Conservation (phyloP, 352 stramenopile species). For the Phytophthora ramorum region DNA sequence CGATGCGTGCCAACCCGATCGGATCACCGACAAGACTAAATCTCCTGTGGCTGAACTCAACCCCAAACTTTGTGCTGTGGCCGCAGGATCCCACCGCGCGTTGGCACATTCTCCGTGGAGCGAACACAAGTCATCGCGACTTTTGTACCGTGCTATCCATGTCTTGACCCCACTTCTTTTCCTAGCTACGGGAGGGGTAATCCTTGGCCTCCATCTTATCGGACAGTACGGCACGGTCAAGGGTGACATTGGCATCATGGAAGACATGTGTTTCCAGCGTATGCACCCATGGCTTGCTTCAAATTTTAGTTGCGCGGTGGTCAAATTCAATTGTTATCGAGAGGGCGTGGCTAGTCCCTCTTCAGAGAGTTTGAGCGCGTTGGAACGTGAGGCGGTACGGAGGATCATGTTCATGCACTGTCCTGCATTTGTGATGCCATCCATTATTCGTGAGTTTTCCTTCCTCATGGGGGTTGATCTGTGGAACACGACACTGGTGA, state of each 20-base stretch:
- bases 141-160: conserved; percentile 9
- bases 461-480: conserved; percentile 61
- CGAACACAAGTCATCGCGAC: neutral
- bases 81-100: neutral
- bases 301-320: conserved; percentile 44
- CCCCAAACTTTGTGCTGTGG: neutral
- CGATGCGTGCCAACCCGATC: neutral
- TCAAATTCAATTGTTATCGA: conserved; percentile 47
- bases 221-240: neutral
- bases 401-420: conserved; percentile 63
- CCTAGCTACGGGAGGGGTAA: conserved; percentile 4
- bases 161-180: conserved; percentile 35
- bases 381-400: conserved; percentile 31
- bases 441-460: conserved; percentile 35
- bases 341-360: conserved; percentile 16
- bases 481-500: conserved; percentile 58
- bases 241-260: neutral
- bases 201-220: conserved; percentile 13
- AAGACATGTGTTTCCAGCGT: conserved; percentile 32
- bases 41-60: conserved; percentile 1
- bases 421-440: conserved; percentile 40
- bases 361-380: neutral
- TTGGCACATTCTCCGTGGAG: neutral
- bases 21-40: neutral
- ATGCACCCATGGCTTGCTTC: conserved; percentile 50